Conservation (phyloP, 2,329 filamentous ascomycete genomes). For the Escovopsis sp. region DNA sequence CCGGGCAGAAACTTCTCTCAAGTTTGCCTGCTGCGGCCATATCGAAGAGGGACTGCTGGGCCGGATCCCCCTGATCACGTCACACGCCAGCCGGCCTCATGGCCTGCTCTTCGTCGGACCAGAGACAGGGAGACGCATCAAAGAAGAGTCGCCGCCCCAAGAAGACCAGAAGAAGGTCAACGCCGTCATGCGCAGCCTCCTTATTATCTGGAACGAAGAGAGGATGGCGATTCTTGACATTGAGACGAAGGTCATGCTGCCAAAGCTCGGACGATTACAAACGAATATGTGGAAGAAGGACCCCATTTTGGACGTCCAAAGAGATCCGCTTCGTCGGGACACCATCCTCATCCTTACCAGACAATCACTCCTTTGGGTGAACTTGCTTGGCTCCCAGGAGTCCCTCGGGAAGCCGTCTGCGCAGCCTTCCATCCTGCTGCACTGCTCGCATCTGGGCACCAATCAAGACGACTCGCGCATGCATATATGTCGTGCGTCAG, state of each 20-base stretch:
- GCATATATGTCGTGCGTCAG: slow-evolving; percentile 13
- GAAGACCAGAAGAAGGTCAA: slow-evolving; percentile 1
- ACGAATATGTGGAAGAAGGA: slow-evolving; percentile 15
- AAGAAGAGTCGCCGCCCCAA: slow-evolving; percentile 7
- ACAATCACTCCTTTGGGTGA: slow-evolving; percentile 32
- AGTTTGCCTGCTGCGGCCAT: slow-evolving; percentile 26
- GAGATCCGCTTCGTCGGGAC: slow-evolving; percentile 28
- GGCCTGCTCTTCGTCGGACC: slow-evolving; percentile 27
- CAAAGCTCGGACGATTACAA: slow-evolving; percentile 13
- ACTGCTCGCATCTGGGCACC: slow-evolving; percentile 15
- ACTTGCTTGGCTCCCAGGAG: slow-evolving; percentile 15
- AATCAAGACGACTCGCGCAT: slow-evolving; percentile 13
- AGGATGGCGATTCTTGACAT: slow-evolving; percentile 22
- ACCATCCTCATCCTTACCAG: slow-evolving; percentile 46
- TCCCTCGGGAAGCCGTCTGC: slow-evolving; percentile 1
- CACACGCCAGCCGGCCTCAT: slow-evolving; percentile 21
- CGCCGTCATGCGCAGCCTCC: slow-evolving; percentile 2
- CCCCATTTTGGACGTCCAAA: slow-evolving; percentile 39
- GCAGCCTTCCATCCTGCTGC: slow-evolving; percentile 13
- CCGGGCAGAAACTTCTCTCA: slow-evolving; percentile 18
- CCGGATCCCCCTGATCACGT: slow-evolving; percentile 16
- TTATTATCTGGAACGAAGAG: slow-evolving; percentile 23
- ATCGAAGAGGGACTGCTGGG: slow-evolving; percentile 24
- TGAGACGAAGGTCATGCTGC: slow-evolving; percentile 15
- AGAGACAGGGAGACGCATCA: slow-evolving; percentile 9